These are phyloP conservation scores for Erythrobasidium hasegawianum DNA, from an alignment of 1,284 basidiomycete genomes.

Conservation along the genomic window DNA sequence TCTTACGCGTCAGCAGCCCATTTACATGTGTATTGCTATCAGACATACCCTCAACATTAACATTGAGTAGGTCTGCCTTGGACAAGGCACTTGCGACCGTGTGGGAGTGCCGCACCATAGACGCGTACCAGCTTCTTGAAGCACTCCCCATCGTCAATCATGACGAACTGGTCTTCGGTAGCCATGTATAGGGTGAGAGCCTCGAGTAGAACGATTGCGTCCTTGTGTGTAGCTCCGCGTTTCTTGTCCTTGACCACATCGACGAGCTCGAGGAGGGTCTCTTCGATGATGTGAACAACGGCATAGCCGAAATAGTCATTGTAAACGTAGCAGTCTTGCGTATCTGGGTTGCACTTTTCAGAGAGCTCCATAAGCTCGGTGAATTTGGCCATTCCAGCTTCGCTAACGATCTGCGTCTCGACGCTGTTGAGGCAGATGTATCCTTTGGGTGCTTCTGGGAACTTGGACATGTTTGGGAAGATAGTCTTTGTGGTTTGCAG, in stretches of 20 bases:
- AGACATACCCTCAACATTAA: not conserved
- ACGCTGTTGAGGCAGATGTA: not conserved
- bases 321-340: not conserved
- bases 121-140: not conserved
- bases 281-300: not conserved
- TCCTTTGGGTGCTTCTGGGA: not conserved
- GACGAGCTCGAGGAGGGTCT: not conserved
- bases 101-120: not conserved
- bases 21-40: not conserved
- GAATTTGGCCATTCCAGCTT: not conserved
- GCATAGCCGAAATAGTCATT: conserved; percentile 10
- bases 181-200: conserved; percentile 1
- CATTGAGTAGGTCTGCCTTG: not conserved
- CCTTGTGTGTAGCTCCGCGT: not conserved
- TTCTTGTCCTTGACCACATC: not conserved
- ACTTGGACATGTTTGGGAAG: too few relatives aligned
- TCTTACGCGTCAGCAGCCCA: too few relatives aligned
- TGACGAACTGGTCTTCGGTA: not conserved
- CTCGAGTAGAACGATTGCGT: not conserved
- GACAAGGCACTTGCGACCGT: not conserved
- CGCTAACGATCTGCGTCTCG: not conserved
- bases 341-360: conserved; percentile 9
- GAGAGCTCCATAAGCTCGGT: not conserved
- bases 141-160: not conserved
- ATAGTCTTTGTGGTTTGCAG: too few relatives aligned